phyloP scores from a whole-genome alignment of 768 basidiomycete genomes.

The Tephrocybe rancida region DNA sequence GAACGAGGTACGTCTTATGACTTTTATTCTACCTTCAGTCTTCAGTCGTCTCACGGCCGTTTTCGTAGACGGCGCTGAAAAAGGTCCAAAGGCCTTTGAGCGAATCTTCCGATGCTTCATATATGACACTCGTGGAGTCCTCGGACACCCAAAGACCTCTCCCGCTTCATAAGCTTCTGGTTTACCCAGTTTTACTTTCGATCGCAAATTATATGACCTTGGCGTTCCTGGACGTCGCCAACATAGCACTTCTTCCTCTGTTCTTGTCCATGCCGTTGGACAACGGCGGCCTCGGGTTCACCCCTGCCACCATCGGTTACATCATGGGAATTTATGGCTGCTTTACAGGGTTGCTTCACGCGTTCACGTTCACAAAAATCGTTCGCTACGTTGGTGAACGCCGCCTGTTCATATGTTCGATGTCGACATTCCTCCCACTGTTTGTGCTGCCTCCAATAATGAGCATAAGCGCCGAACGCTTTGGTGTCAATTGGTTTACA shows the following conservation, averaged over 20 bases:
- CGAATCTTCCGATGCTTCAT: too few species aligned
- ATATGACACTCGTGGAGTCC: too few species aligned
- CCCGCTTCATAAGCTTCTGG: constrained; percentile 41
- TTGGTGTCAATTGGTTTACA: constrained; percentile 30
- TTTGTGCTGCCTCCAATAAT: constrained; percentile 44
- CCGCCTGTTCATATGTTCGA: constrained; percentile 35
- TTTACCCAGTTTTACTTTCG: constrained; percentile 60
- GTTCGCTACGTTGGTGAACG: constrained; percentile 41
- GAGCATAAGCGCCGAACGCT: constrained; percentile 30
- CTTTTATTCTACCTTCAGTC: not conserved
- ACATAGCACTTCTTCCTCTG: constrained; percentile 60
- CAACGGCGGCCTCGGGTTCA: too few species aligned
- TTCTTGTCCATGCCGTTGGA: too few species aligned
- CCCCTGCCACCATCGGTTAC: constrained; percentile 63
- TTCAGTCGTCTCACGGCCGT: too few species aligned
- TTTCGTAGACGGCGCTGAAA: too few species aligned
- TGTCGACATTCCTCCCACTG: constrained; percentile 35
- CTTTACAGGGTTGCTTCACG: too few species aligned
- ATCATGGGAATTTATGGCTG: constrained; percentile 48
- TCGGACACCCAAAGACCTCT: constrained; percentile 28
- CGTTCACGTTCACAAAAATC: constrained; percentile 37
- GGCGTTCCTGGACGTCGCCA: constrained; percentile 65
- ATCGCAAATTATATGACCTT: constrained; percentile 68
- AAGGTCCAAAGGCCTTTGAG: too few species aligned
- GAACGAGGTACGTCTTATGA: constrained; percentile 38